phyloP scores from a whole-genome alignment of 768 basidiomycete species.

The Mycena leptocephala region DNA sequence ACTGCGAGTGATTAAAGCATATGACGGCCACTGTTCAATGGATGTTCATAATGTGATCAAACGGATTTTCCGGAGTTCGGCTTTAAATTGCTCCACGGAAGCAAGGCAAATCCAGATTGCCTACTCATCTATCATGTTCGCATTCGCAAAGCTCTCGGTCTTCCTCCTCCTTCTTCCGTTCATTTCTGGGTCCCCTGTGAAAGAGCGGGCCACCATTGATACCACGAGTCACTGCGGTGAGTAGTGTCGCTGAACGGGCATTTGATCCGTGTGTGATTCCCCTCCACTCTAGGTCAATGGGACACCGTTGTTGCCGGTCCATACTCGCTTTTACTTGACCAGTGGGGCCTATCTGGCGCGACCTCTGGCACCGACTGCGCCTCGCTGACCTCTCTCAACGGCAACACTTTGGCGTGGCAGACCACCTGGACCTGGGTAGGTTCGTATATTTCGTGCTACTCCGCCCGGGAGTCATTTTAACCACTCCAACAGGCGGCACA shows the following conservation, averaged over 20 bases:
- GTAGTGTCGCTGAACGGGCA: slow-evolving; percentile 11
- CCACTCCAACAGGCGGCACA: slow-evolving; percentile 52
- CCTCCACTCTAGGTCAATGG: slow-evolving; percentile 18
- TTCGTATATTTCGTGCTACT: not conserved
- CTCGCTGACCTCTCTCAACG: slow-evolving; percentile 49
- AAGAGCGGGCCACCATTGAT: slow-evolving; percentile 31
- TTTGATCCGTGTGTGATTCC: not conserved
- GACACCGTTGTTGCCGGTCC: not conserved
- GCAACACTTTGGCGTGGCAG: slow-evolving; percentile 53
- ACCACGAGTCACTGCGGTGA: slow-evolving; percentile 30
- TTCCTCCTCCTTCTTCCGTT: slow-evolving; percentile 49
- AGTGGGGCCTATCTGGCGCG: slow-evolving; percentile 39
- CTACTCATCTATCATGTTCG: slow-evolving; percentile 13
- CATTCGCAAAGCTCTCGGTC: slow-evolving; percentile 40
- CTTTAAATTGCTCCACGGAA: slow-evolving; percentile 8
- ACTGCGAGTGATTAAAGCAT: slow-evolving; percentile 3
- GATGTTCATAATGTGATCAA: slow-evolving; percentile 7
- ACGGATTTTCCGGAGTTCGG: slow-evolving; percentile 17
- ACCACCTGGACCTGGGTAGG: slow-evolving; percentile 58
- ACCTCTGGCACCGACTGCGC: slow-evolving; percentile 60
- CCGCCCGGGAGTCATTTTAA: not conserved
- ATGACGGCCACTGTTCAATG: slow-evolving; percentile 20
- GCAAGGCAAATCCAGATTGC: not conserved
- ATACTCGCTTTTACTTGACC: slow-evolving; percentile 30
- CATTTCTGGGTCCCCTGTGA: slow-evolving; percentile 49